Conservation (phyloP, 139 green algal species). For the Micractinium conductrix region DNA sequence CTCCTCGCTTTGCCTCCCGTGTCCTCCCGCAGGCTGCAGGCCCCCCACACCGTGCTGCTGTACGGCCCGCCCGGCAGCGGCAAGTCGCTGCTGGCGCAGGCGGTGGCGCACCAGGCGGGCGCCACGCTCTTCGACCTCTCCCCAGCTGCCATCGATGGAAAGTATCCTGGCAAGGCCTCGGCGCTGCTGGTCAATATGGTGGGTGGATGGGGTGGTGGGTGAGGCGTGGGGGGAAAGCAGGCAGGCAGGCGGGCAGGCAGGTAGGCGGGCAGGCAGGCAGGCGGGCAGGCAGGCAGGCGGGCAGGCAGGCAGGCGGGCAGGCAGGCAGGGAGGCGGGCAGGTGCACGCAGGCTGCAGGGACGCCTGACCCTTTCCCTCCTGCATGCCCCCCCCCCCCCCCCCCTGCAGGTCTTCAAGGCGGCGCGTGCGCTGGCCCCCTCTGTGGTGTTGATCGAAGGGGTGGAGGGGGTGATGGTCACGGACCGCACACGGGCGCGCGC, state of each 20-base stretch:
- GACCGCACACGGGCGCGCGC: slow-evolving; percentile 89
- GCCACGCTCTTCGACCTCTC: slow-evolving; percentile 89
- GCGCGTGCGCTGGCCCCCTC: slow-evolving; percentile 79
- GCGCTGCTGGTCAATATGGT: slow-evolving; percentile 92
- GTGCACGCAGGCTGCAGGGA: no score
- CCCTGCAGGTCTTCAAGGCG: slow-evolving; percentile 72
- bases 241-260: no score
- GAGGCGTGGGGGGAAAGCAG: not conserved
- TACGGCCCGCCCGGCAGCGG: slow-evolving; percentile 80
- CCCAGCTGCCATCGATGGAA: slow-evolving; percentile 80
- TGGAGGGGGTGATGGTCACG: slow-evolving; percentile 89
- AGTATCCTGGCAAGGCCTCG: slow-evolving; percentile 85
- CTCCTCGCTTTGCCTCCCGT: not conserved
- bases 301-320: no score
- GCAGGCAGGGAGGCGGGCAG: no score
- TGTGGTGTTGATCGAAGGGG: slow-evolving; percentile 91
- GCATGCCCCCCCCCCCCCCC: no score
- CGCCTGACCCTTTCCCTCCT: no score
- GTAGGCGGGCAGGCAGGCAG: no score
- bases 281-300: no score
- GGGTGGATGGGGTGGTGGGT: not conserved
- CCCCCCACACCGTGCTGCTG: slow-evolving; percentile 75
- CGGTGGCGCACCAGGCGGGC: slow-evolving; percentile 65
- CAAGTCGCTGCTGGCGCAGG: slow-evolving; percentile 85
- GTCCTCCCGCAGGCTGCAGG: slow-evolving; percentile 17